Evolutionary conservation across 331 rosid genomes (phyloP).

Genomic region (Quercus phellos): DNA sequence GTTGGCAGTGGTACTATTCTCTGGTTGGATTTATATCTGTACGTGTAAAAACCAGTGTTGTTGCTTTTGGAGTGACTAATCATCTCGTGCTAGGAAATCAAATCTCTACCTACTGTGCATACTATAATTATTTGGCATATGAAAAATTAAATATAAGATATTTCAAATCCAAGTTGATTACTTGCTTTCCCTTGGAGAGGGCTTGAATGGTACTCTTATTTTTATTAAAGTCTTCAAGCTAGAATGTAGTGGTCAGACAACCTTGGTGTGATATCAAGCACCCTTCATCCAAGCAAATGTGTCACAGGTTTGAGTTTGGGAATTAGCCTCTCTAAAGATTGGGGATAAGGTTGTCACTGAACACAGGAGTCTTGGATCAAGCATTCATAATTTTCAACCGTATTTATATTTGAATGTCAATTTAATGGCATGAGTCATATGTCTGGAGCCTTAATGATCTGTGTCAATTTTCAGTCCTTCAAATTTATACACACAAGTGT

Average conservation of each 20-base stretch:
- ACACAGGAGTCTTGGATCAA: no score
- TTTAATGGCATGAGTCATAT: not conserved
- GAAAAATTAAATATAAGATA: not conserved
- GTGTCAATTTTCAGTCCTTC: not conserved
- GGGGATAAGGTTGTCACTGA: no score
- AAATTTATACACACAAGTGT: conserved; percentile 6
- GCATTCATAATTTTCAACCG: no score
- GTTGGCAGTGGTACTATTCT: not conserved
- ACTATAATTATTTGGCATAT: not conserved
- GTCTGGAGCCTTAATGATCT: not conserved
- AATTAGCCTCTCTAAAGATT: no score
- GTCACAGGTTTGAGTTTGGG: no score
- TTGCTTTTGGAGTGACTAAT: not conserved
- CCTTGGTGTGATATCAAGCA: no score
- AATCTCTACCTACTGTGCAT: not conserved
- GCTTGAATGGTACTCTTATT: not conserved
- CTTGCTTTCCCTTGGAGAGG: not conserved
- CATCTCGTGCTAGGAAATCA: not conserved
- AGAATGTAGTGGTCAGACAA: not conserved
- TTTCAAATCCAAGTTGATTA: not conserved
- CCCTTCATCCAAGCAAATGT: no score
- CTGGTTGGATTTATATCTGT: not conserved
- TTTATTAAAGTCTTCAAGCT: not conserved
- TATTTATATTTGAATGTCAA: no score
- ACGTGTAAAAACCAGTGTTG: not conserved